Percentiles rank a stretch among this genome's conserved stretches.
Conservation (phyloP, 176 grass and related monocot genomes). For the Phyllostachys edulis region DNA sequence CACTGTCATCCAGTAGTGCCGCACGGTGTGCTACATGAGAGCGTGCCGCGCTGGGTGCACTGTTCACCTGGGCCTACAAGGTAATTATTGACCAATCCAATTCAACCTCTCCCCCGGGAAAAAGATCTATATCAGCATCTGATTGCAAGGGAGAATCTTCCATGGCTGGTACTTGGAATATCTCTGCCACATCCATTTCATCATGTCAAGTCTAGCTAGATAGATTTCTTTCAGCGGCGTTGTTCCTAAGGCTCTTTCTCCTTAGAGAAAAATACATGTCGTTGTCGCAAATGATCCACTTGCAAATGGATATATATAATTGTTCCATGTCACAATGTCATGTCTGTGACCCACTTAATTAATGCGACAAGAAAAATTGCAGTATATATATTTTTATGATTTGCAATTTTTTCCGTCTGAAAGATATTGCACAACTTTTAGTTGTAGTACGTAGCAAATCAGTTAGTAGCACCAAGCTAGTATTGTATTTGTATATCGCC, state of each 20-base stretch:
- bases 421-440: background rate
- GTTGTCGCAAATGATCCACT: background rate
- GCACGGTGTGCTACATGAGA: too few relatives aligned
- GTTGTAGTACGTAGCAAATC: background rate
- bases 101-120: background rate
- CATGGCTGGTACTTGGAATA: background rate
- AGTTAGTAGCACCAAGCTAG: background rate
- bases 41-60: background rate
- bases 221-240: background rate
- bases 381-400: background rate
- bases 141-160: conserved; percentile 24
- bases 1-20: too few relatives aligned
- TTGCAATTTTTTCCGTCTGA: background rate
- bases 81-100: conserved; percentile 20
- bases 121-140: background rate
- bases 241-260: background rate
- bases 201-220: background rate
- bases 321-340: too few relatives aligned
- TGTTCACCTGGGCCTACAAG: background rate
- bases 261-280: background rate
- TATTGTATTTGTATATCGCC: background rate
- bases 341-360: background rate
- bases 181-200: background rate
- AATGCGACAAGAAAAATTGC: background rate
- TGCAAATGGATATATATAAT: too few relatives aligned